These are phyloP conservation scores for Globisporangium parvum DNA, from an alignment of 352 stramenopile genomes.

Conservation along the genomic window DNA sequence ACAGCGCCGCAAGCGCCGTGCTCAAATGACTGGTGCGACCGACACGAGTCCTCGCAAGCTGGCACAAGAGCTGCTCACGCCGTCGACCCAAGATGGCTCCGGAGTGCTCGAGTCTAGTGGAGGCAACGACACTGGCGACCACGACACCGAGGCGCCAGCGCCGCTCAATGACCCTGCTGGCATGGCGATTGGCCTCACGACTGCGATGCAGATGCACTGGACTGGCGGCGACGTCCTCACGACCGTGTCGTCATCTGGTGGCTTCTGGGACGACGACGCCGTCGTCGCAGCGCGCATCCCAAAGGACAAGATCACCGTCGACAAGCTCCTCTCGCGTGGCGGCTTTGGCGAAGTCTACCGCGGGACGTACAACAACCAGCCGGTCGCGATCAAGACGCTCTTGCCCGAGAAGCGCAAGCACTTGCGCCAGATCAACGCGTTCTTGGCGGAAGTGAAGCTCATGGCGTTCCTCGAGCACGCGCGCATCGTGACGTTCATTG, in stretches of 20 bases:
- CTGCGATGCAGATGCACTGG: slow-evolving; percentile 6
- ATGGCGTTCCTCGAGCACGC: slow-evolving; percentile 35
- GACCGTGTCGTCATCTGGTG: background rate
- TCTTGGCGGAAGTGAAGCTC: slow-evolving; percentile 35
- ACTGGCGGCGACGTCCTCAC: background rate
- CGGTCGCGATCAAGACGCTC: slow-evolving; percentile 21
- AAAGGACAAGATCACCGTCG: slow-evolving; percentile 18
- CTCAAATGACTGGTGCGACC: too few relatives aligned
- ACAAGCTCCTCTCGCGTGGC: slow-evolving; percentile 20
- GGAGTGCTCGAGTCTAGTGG: slow-evolving; percentile 1
- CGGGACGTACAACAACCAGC: slow-evolving; percentile 19
- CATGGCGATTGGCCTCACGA: background rate
- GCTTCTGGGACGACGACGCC: slow-evolving; percentile 17
- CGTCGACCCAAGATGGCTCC: slow-evolving; percentile 4
- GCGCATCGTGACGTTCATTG: slow-evolving; percentile 34
- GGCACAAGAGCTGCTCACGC: background rate
- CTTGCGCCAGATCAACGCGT: slow-evolving; percentile 26
- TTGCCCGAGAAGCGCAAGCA: slow-evolving; percentile 17
- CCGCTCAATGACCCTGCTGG: background rate
- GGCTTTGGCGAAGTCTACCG: slow-evolving; percentile 30
- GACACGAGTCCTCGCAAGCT: background rate
- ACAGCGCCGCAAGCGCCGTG: slow-evolving; percentile 4
- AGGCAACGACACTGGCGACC: background rate
- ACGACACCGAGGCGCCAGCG: background rate
- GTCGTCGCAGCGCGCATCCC: slow-evolving; percentile 22